Evolutionary conservation across 768 basidiomycete genomes (phyloP), one percentile per base, ranked within the genome.

Genomic region (Fomitopsis pulvina): DNA sequence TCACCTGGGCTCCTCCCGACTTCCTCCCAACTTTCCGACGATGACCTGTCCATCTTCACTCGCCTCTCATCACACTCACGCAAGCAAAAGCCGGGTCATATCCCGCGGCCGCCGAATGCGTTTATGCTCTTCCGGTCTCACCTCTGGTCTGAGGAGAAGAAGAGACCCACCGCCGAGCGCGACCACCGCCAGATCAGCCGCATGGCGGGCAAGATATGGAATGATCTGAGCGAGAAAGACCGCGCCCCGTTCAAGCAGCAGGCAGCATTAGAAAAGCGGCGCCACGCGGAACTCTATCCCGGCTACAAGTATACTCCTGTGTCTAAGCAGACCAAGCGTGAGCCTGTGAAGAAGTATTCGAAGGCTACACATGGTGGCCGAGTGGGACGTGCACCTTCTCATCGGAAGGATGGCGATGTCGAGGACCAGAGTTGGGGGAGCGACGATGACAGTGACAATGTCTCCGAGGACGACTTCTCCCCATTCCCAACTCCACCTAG

Each of bases 61-160:
- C 62, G 62, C 20, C 66, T 68, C 26, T 63, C 69, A n/a, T 69
- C 74, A 7, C 74, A 75, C 48, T 64, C 63, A 0, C 69, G 71
- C 49, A 71, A 67, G 55, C 67, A 65, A 60, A 66, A 63, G 59
- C 66, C 60, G 9, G 72, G 71, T 29, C 81, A 81, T 61, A 88
- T 59, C 30, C 81, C 81, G 27, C 81, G 90, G 12, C 91, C 91
- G 1, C 76, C 85, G 48, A 94, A 93, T 60, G 84, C 89, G 9
- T 94, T 92, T 73, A 89, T 92, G 67, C 70, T 91, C 52, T 92
- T 79, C 63, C 81, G 90, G 34, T 87, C 82, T 18, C 77, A 76
- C 60, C 75, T 85, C 39, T 76, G 86, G 68, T 73, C 70, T 47
- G 76, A 77, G 56, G 67, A 71, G 9, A 68, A 74, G 28, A 63